Evolutionary conservation across 1,284 basidiomycete genomes (phyloP).

Genomic region (Ganoderma sinense): DNA sequence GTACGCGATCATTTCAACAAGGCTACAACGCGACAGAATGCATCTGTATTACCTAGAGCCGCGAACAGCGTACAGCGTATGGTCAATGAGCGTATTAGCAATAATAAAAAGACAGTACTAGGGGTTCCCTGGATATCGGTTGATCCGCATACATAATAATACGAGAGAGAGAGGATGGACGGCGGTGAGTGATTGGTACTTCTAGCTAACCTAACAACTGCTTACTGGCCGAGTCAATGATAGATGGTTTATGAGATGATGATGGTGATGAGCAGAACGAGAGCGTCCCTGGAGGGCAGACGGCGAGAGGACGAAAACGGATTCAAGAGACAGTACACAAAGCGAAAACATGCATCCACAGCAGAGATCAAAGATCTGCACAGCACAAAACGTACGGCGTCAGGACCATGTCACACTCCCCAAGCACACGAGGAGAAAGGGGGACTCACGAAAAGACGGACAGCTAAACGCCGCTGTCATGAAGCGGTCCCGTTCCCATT

Average conservation of each 20-base stretch:
- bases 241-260: constrained; percentile 3
- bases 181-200: constrained; percentile 14
- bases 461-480: constrained; percentile 15
- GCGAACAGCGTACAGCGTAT: constrained; percentile 14
- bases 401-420: background rate
- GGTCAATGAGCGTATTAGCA: constrained; percentile 29
- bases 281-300: background rate
- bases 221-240: constrained; percentile 13
- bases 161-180: background rate
- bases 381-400: background rate
- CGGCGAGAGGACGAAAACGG: constrained; percentile 7
- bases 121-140: constrained; percentile 9
- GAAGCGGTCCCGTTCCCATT: constrained; percentile 26
- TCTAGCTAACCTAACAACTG: constrained; percentile 15
- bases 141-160: constrained; percentile 22
- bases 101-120: constrained; percentile 25
- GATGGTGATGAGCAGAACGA: background rate
- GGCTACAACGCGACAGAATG: background rate
- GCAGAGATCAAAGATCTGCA: constrained; percentile 26
- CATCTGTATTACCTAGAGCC: constrained; percentile 4
- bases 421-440: background rate
- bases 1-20: background rate
- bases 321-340: constrained; percentile 24
- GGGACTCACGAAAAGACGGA: constrained; percentile 23
- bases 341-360: constrained; percentile 34